A percentile compares a stretch with the other conserved stretches of the same genome.
Conservation (phyloP, 345 rosid genomes). For the Gossypium rotundifolium region DNA sequence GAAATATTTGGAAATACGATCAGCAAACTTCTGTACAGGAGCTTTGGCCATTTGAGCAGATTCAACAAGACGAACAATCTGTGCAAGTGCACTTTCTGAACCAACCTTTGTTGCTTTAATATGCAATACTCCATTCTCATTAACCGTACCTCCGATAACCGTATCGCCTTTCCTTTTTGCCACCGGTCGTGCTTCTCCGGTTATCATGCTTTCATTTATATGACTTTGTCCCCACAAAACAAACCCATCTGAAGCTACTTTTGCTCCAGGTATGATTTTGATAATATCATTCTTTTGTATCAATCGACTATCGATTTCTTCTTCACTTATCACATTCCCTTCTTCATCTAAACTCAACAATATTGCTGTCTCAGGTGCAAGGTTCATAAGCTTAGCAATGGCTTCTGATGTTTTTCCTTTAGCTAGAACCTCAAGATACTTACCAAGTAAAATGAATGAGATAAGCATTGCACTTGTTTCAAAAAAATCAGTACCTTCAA, state of each 20-base stretch:
- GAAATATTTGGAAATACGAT: slow-evolving; percentile 75
- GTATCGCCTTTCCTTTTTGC: slow-evolving; percentile 74
- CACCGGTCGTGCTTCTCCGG: slow-evolving; percentile 70
- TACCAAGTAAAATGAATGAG: slow-evolving; percentile 82
- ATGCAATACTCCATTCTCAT: slow-evolving; percentile 82
- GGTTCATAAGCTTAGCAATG: slow-evolving; percentile 88
- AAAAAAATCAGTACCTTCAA: slow-evolving; percentile 72
- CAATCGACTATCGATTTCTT: slow-evolving; percentile 76
- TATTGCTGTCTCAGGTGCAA: slow-evolving; percentile 70
- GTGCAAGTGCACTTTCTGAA: slow-evolving; percentile 88
- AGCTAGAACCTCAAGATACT: slow-evolving; percentile 81
- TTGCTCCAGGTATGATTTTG: slow-evolving; percentile 64
- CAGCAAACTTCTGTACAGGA: slow-evolving; percentile 93
- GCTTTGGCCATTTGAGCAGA: slow-evolving; percentile 98
- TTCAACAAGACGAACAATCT: slow-evolving; percentile 88
- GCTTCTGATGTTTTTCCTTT: slow-evolving; percentile 92
- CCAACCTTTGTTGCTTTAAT: slow-evolving; percentile 81
- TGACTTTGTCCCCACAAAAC: slow-evolving; percentile 70
- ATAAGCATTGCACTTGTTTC: slow-evolving; percentile 98
- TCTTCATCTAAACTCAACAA: slow-evolving; percentile 50
- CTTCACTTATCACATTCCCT: slow-evolving; percentile 58
- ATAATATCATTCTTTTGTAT: slow-evolving; percentile 80
- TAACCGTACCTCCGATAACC: slow-evolving; percentile 87
- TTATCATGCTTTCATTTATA: slow-evolving; percentile 76
- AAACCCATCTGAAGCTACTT: slow-evolving; percentile 65